A percentile compares a stretch with the other conserved stretches of the same genome.
phyloP scores from a whole-genome alignment of 2,329 filamentous ascomycete genomes.

The Pleoardoris graminearum region DNA sequence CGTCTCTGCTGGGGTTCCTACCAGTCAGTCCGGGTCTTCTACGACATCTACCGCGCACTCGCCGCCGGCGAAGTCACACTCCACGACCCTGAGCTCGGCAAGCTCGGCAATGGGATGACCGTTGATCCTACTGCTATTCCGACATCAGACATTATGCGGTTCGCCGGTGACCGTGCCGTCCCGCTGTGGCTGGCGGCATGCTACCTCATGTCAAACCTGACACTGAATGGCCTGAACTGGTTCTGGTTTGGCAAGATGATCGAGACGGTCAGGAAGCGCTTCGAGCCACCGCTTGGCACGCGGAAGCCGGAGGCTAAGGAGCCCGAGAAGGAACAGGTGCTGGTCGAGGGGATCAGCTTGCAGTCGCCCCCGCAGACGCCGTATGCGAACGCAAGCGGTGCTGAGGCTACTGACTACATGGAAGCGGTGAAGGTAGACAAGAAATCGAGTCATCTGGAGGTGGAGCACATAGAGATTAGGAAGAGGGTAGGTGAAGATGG shows the following conservation, averaged over 20 bases:
- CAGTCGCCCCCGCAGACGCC: slow-evolving; percentile 31
- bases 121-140: slow-evolving; percentile 23
- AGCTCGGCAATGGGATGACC: slow-evolving; percentile 27
- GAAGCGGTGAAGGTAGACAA: slow-evolving; percentile 25
- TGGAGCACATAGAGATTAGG: slow-evolving; percentile 32
- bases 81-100: slow-evolving; percentile 35
- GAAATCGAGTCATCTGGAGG: slow-evolving; percentile 31
- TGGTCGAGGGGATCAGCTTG: slow-evolving; percentile 40
- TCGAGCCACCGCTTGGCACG: slow-evolving; percentile 62
- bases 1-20: slow-evolving; percentile 79
- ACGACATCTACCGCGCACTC: slow-evolving; percentile 63
- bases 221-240: slow-evolving; percentile 76
- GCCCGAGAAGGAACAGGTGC: slow-evolving; percentile 33
- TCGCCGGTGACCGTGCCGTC: slow-evolving; percentile 50
- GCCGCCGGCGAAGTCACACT: slow-evolving; percentile 24
- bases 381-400: slow-evolving; percentile 1
- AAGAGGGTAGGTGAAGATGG: slow-evolving; percentile 12
- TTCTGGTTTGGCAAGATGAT: slow-evolving; percentile 92
- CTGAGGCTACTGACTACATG: slow-evolving; percentile 25
- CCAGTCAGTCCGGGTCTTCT: slow-evolving; percentile 66
- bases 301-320: slow-evolving; percentile 24
- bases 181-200: slow-evolving; percentile 70
- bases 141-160: slow-evolving; percentile 54
- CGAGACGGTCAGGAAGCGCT: slow-evolving; percentile 74
- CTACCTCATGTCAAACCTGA: slow-evolving; percentile 72